These are phyloP conservation scores for Prunus mume DNA, from an alignment of 306 rosid genomes.

Conservation along the genomic window DNA sequence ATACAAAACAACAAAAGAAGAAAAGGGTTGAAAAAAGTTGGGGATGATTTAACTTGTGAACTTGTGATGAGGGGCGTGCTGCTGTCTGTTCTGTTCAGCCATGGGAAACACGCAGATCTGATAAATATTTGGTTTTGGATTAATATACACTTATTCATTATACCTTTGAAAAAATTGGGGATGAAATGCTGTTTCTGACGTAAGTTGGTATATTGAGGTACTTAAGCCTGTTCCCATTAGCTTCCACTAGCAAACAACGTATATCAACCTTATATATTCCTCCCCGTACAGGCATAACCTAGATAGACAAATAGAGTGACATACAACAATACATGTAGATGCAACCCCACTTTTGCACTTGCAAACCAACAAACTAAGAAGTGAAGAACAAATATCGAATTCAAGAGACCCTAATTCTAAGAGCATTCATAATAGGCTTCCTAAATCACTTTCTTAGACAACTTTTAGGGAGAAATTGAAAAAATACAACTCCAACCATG, in stretches of 20 bases:
- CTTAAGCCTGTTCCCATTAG: too few relatives aligned
- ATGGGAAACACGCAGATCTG: background rate
- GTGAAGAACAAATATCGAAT: background rate
- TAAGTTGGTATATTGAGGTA: too few relatives aligned
- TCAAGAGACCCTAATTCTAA: background rate
- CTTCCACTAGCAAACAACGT: too few relatives aligned
- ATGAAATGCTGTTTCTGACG: too few relatives aligned
- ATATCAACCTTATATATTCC: too few relatives aligned
- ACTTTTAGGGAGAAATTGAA: too few relatives aligned
- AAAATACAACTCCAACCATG: too few relatives aligned
- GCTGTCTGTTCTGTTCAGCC: background rate
- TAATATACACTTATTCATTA: background rate
- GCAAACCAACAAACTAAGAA: background rate
- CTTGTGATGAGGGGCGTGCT: background rate
- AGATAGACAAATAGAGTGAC: too few relatives aligned
- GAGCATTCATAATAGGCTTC: rapidly evolving
- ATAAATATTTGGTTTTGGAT: background rate
- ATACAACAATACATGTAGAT: too few relatives aligned
- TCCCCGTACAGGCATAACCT: too few relatives aligned
- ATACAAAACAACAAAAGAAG: background rate
- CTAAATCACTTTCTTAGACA: too few relatives aligned
- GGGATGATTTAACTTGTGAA: background rate
- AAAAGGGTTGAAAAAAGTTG: background rate
- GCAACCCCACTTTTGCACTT: background rate
- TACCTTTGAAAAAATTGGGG: background rate